Evolutionary conservation across 2,329 filamentous ascomycete genomes (phyloP), one percentile per base, ranked within the genome.

Genomic region (Aspergillus glaucus): DNA sequence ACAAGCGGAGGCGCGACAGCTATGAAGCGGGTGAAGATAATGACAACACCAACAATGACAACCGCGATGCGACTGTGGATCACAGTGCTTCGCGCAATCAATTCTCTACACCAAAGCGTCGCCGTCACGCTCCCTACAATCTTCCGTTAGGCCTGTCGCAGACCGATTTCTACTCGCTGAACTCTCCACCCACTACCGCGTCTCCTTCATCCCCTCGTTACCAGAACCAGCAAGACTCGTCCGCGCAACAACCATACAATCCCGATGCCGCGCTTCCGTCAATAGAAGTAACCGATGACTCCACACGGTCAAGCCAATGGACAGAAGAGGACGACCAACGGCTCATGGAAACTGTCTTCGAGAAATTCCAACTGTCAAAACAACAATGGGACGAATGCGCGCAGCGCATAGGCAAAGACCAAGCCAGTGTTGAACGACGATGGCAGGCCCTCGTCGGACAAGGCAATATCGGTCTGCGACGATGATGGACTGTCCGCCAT

Each of bases 361-460:
- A 70, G 30, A 74, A 73, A 46, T 63, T 75, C 24, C 63, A 66
- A 24, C 64, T 75, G 4, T 71, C 71, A 24, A 63, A 67, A 44
- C 59, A 60, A 44, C 70, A 75, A 44, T 74, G 71, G 73, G 67
- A 70, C 22, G 72, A 74, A 24, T 75, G 72, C 54, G 72, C 72
- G 19, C 63, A 64, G 30, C 61, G 54, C 47, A 63, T 76, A 53
- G 72, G 72, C 44, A 67, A 65, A 43, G 67, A 71, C 43, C 59
- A 66, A 26, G 66, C 67, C 15, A 70, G 66, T 44, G 60, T 74
- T 21, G 69, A 68, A n/a, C 61, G 59, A 46, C 59, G 73, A 44
- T 75, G 71, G 72, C 65, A 63, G 44, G 57, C 65, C 37, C 65
- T 75, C 10, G 58, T 75, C 15, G 65, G 65, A 8, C 65, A 72